These are phyloP conservation scores for Penicillium canescens DNA, from an alignment of 495 filamentous ascomycete genomes.

Conservation along the genomic window DNA sequence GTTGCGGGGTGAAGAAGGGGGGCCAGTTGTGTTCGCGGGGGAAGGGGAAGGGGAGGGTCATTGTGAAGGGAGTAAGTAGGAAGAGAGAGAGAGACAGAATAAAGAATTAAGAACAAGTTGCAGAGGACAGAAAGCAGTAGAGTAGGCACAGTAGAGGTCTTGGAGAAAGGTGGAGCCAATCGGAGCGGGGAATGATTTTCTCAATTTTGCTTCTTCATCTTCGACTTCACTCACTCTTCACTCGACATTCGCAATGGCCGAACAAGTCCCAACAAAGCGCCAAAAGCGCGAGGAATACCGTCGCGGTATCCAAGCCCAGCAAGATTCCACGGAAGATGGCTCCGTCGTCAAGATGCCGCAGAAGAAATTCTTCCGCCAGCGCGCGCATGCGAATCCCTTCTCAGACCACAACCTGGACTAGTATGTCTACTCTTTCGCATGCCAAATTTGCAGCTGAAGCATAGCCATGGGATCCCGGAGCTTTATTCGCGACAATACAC, in stretches of 20 bases:
- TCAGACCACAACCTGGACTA: slow-evolving; percentile 88
- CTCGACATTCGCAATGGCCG: neutral
- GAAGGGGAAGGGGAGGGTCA: slow-evolving; percentile 36
- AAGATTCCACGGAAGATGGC: slow-evolving; percentile 27
- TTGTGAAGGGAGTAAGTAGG: neutral
- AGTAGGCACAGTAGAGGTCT: slow-evolving; percentile 8
- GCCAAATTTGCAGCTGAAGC: neutral
- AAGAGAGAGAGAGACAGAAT: neutral
- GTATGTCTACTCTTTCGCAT: slow-evolving; percentile 50
- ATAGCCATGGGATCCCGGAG: neutral
- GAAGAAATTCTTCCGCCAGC: slow-evolving; percentile 94
- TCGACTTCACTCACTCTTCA: slow-evolving; percentile 4
- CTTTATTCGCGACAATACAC: neutral
- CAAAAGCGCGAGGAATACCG: slow-evolving; percentile 78
- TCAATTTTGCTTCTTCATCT: slow-evolving; percentile 8
- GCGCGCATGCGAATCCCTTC: slow-evolving; percentile 97
- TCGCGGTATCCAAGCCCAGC: slow-evolving; percentile 28
- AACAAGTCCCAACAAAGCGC: slow-evolving; percentile 54
- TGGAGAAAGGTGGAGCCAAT: slow-evolving; percentile 17
- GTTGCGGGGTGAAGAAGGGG: slow-evolving; percentile 67
- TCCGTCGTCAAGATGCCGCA: slow-evolving; percentile 62
- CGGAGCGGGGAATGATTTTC: slow-evolving; percentile 14
- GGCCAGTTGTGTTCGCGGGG: slow-evolving; percentile 51
- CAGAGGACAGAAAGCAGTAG: neutral
- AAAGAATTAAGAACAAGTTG: neutral